Evolutionary conservation across 305 asterid genomes (phyloP).

Genomic region (Fraxinus latifolia): DNA sequence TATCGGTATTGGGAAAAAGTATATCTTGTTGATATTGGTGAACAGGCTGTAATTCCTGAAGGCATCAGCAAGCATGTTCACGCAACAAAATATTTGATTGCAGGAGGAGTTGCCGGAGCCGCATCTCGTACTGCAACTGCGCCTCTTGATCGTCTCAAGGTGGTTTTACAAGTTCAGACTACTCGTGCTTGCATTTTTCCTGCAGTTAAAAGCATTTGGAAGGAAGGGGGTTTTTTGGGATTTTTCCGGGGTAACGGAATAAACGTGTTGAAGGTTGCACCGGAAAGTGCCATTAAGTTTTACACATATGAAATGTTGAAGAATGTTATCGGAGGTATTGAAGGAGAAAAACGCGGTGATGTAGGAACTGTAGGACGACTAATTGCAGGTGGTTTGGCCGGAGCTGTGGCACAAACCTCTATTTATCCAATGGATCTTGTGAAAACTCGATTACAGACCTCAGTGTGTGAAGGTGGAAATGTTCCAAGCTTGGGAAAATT

Average conservation of each 20-base stretch:
- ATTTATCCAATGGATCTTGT: slow-evolving; percentile 98
- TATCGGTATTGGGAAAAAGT: slow-evolving; percentile 88
- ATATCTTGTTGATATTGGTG: slow-evolving; percentile 90
- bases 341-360: slow-evolving; percentile 43
- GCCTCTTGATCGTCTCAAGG: slow-evolving; percentile 94
- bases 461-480: slow-evolving; percentile 56
- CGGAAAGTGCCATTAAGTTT: slow-evolving; percentile 96
- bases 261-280: slow-evolving; percentile 89
- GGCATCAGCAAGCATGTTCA: slow-evolving; percentile 90
- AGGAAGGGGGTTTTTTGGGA: slow-evolving; percentile 63
- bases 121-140: slow-evolving; percentile 95
- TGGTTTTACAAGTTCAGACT: slow-evolving; percentile 85
- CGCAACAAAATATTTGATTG: slow-evolving; percentile 78
- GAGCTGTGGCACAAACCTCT: slow-evolving; percentile 92
- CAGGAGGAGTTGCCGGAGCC: slow-evolving; percentile 98
- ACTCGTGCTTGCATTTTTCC: slow-evolving; percentile 56
- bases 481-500: slow-evolving; percentile 67
- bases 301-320: slow-evolving; percentile 78
- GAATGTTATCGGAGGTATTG: slow-evolving; percentile 47
- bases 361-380: slow-evolving; percentile 76
- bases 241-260: slow-evolving; percentile 91
- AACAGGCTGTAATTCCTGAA: slow-evolving; percentile 86
- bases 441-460: slow-evolving; percentile 86
- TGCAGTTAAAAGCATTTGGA: slow-evolving; percentile 64
- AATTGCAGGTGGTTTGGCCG: slow-evolving; percentile 87